phyloP scores from a whole-genome alignment of 352 stramenopile genomes.

The Phytophthora sp. region DNA sequence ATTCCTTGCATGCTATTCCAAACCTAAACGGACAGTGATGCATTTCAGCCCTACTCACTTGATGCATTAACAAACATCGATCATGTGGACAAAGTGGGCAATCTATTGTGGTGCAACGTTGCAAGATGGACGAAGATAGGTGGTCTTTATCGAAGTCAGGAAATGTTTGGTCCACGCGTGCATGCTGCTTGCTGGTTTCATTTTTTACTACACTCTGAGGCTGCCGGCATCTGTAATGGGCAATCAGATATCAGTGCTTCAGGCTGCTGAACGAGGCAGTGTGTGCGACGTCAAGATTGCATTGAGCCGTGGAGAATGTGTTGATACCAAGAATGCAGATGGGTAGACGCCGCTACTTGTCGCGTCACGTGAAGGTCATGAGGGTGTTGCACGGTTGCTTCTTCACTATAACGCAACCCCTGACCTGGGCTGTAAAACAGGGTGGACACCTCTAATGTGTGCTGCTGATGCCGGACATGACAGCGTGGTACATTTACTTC shows the following conservation, averaged over 20 bases:
- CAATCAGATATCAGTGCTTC: background rate
- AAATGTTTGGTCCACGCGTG: too few relatives aligned
- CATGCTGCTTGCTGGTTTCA: too few relatives aligned
- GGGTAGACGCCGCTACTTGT: constrained; percentile 3
- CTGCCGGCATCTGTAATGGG: too few relatives aligned
- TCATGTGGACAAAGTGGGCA: too few relatives aligned
- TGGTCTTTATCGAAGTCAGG: too few relatives aligned
- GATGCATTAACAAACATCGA: too few relatives aligned
- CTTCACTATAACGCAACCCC: constrained; percentile 5
- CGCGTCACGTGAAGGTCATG: background rate
- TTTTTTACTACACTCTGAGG: too few relatives aligned
- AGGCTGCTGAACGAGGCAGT: background rate
- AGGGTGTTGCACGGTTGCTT: background rate
- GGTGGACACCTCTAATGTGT: constrained; percentile 9
- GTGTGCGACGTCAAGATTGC: background rate
- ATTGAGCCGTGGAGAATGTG: background rate
- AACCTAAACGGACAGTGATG: too few relatives aligned
- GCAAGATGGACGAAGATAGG: too few relatives aligned
- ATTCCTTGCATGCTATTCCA: too few relatives aligned
- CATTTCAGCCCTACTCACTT: too few relatives aligned
- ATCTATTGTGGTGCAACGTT: too few relatives aligned
- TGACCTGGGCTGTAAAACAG: constrained; percentile 3
- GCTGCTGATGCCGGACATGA: background rate
- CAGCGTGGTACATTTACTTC: background rate
- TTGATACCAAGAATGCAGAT: constrained; percentile 6